A percentile compares a stretch with the other conserved stretches of the same genome.
phyloP scores from a whole-genome alignment of 345 rosid species.

The Erodium maritimum region DNA sequence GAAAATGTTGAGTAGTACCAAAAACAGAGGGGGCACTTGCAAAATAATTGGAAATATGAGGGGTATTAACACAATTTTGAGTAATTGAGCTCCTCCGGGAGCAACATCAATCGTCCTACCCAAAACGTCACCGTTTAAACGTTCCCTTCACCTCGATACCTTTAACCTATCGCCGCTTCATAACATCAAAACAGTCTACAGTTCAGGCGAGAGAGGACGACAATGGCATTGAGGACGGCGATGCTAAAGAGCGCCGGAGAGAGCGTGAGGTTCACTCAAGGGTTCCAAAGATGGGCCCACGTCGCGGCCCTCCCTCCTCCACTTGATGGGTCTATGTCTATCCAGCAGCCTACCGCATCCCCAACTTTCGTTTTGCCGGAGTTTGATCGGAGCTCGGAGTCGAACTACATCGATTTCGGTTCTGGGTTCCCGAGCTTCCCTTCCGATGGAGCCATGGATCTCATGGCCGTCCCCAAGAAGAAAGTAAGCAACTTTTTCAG shows the following conservation, averaged over 20 bases:
- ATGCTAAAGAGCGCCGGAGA: slow-evolving; percentile 25
- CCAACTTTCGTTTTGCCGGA: slow-evolving; percentile 28
- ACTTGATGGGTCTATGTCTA: slow-evolving; percentile 1
- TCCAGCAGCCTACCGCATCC: slow-evolving; percentile 4
- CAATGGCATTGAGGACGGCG: slow-evolving; percentile 49
- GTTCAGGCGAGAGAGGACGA: background rate
- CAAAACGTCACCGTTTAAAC: no score
- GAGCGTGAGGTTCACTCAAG: slow-evolving; percentile 12
- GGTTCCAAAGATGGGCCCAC: slow-evolving; percentile 27
- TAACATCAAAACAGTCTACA: background rate
- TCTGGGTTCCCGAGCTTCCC: slow-evolving; percentile 34
- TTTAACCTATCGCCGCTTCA: background rate
- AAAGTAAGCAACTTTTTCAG: slow-evolving; percentile 28
- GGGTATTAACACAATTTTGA: no score
- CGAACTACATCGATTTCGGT: slow-evolving; percentile 14
- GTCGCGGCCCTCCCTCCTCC: slow-evolving; percentile 30
- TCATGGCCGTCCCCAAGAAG: slow-evolving; percentile 90
- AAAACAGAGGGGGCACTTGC: no score
- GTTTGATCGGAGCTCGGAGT: slow-evolving; percentile 23
- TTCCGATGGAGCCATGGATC: slow-evolving; percentile 58
- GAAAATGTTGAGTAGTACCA: no score
- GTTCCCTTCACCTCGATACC: no score
- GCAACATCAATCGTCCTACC: no score
- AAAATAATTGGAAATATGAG: no score
- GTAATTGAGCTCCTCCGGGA: no score